Evolutionary conservation across 495 filamentous ascomycete species (phyloP), one percentile per base, ranked within the genome.

Genomic region (Penicillium coffeae): DNA sequence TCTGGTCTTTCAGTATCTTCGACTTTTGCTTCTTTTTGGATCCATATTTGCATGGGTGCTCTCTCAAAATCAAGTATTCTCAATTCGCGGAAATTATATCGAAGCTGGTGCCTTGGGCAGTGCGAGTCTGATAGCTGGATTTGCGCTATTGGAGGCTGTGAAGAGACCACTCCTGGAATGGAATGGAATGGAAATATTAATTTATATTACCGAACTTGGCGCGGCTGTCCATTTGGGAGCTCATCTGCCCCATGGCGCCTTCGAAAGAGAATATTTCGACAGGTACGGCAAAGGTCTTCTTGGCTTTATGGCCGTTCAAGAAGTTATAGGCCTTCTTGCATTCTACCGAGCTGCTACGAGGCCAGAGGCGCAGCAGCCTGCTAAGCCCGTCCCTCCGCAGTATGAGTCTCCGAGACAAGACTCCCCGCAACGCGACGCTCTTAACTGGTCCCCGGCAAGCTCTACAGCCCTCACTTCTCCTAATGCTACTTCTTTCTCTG

Each of bases 111-210:
- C 72, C 12, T 46, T 75, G 20, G 66, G 69, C 2, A 68, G 61
- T 34, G 68, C 68, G 15, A 72, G 69, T 48, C 60, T 73, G 27
- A 63, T 74, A 35, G 63, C 71, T 2, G 69, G 69, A 1, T 71
- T 74, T 46, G 61, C 63, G 44, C 58, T 75, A 14, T 36, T 75
- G 19, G 67, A 69, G 41, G 60, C 50, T 21, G 47, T 73, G 21
- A 72, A 73, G 38, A 53, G 57, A 19, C 69, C 68, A 16, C 56
- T 71, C 19, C 47, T 32, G 2, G 57, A 73, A 19, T 73, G 69
- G 68, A 71, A 67, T 47, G 66, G 66, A 9, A 67, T 69, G 53
- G 72, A 74, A 38, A 69, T 75, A n/a, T 51, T 74, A 41, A 58
- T 75, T 14, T 71, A 66, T 16, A 58, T 72, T 38, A 69, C 68